Evolutionary conservation across 2,329 filamentous ascomycete species (phyloP), one percentile per base, ranked within the genome.

Genomic region (Tolypocladium ophioglossoides): DNA sequence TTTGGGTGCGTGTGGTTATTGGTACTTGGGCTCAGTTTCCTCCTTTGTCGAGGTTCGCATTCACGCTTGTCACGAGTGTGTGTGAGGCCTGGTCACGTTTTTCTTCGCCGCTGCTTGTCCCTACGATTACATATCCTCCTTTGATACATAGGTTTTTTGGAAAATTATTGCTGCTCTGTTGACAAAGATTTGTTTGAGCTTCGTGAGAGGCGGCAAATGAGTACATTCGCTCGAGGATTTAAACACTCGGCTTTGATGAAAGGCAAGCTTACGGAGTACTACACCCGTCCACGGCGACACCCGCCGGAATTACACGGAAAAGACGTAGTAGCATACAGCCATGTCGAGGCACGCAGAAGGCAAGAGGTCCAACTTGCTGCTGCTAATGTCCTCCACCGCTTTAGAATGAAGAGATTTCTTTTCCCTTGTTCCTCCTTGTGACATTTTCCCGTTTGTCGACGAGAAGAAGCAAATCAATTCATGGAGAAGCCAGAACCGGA

Each of bases 1-100:
- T 57, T 58, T 49, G 55, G 52, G 56, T 57, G 51, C 53, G 55
- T 49, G 39, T 35, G 50, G 51, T 37, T 56, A 52, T 56, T 50
- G n/a, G 52, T 35, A 22, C 39, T 52, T 7, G 51, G 39, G 24
- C 20, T 34, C n/a, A 12, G 27, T 24, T 41, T n/a, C 39, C 30
- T 27, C 8, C 8, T 24, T 37, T 35, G 27, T 18, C 22, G 35
- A 14, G 12, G 49, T n/a, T 12, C 5, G 37, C 20, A 12, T 27
- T 39, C 35, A 10, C 10, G 35, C 49, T 38, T 39, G 40, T 32
- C 44, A 47, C 41, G 22, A n/a, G 8, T 30, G 14, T 32, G 24
- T 16, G 11, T 38, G 24, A 14, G 49, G 22, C 9, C 18, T 2
- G 20, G 35, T n/a, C 35, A 38, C 49, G 16, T 39, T 20, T 30